Evolutionary conservation across 371 early-diverging fungal species (phyloP).

Genomic region (Capniomyces stellatus): DNA sequence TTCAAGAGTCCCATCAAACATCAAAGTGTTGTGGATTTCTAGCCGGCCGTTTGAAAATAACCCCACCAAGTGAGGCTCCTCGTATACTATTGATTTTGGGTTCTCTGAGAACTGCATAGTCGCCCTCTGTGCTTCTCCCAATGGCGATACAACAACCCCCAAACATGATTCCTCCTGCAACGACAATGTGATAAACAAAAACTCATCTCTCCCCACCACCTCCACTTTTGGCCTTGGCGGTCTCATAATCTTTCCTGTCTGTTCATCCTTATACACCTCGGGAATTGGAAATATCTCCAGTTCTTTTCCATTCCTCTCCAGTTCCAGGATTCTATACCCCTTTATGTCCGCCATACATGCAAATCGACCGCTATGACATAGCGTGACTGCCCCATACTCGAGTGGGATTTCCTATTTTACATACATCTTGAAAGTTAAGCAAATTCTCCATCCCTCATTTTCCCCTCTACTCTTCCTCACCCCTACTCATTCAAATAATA

Average conservation of each 20-base stretch:
- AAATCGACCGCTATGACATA: slow-evolving; percentile 18
- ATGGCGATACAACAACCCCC: slow-evolving; percentile 20
- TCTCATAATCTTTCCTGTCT: slow-evolving; percentile 13
- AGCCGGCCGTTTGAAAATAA: slow-evolving; percentile 8
- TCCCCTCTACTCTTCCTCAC: too few relatives aligned
- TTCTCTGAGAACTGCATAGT: slow-evolving; percentile 22
- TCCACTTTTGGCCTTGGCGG: slow-evolving; percentile 23
- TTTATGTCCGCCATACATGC: slow-evolving; percentile 21
- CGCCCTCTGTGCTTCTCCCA: slow-evolving; percentile 21
- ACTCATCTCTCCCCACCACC: slow-evolving; percentile 20
- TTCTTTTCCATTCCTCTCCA: slow-evolving; percentile 7
- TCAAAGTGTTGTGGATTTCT: background rate
- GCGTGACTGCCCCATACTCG: slow-evolving; percentile 13
- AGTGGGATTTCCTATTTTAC: slow-evolving; percentile 15
- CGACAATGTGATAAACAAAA: slow-evolving; percentile 21
- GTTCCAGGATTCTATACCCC: slow-evolving; percentile 19
- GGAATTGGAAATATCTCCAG: slow-evolving; percentile 17
- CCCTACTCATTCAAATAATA: too few relatives aligned
- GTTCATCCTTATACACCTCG: slow-evolving; percentile 13
- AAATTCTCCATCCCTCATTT: too few relatives aligned
- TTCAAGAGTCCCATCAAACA: background rate
- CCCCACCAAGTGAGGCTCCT: slow-evolving; percentile 14
- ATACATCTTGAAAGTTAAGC: too few relatives aligned
- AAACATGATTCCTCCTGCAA: slow-evolving; percentile 13
- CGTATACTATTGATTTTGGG: slow-evolving; percentile 17